Evolutionary conservation across 2,329 filamentous ascomycete species (phyloP), one percentile per base, ranked within the genome.

Genomic region (Apiospora marii): DNA sequence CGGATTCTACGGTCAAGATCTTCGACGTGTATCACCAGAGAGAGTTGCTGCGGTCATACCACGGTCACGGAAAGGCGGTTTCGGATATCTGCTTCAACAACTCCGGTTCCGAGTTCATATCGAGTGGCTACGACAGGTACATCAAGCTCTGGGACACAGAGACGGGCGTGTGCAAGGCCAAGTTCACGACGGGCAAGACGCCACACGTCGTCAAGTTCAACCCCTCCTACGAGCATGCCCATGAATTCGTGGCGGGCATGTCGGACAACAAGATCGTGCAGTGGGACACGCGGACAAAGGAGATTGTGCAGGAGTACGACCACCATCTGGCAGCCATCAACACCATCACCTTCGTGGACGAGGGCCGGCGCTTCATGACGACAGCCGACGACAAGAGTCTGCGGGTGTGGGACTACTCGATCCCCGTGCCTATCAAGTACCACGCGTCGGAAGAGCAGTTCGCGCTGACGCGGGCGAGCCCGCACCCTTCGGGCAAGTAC

Each of bases 81-180:
- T 96, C 95, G 41, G 96, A 98, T 80, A 90, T 96, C 64, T 93
- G 93, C 77, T 98, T 98, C 89, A 95, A 95, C 79, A 88, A 87
- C 4, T 89, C 91, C 44, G 96, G 96, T 70, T 93, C 90, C 14
- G 93, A 93, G 71, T 99, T 99, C 86, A 84, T 99, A 37, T 95
- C 95, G 3, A 93, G 94, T 1, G 96, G 94, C 22, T 99, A 97
- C 82, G 96, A 99, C 82, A 93, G 96, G 71, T 93, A 94, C 85
- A 98, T 98, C 86, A 98, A 98, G 84, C 88, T 99, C 43, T 99
- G 96, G 96, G 96, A 99, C 79, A 98, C 96, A 0, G 96, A 99
- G 83, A 98, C 94, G 30, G 96, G 96, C 67, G 88, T 92, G 77
- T 98, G 96, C 80, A 85, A 98, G 76, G 92, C 91, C 78, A 94